These are phyloP conservation scores for Agrostemma githago DNA, from an alignment of 148 eudicot genomes.

Conservation along the genomic window DNA sequence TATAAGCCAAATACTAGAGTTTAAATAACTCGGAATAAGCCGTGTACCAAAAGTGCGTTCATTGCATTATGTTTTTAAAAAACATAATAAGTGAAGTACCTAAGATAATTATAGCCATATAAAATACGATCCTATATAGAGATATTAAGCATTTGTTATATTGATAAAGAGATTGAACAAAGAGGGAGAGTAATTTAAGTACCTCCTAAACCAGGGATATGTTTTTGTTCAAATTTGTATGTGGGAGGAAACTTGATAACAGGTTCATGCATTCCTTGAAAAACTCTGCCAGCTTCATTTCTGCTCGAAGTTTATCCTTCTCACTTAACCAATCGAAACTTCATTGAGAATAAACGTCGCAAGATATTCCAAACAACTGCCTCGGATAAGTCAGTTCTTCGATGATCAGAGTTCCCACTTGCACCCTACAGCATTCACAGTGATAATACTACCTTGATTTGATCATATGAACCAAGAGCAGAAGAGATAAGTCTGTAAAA, in stretches of 20 bases:
- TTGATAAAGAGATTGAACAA: neutral
- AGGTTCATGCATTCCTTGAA: constrained; percentile 98
- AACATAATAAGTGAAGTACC: too few species aligned
- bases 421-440: constrained; percentile 26
- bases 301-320: constrained; percentile 93
- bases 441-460: neutral
- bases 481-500: neutral
- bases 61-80: too few species aligned
- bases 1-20: too few species aligned
- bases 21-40: too few species aligned
- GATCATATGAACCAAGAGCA: neutral
- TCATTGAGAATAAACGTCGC: constrained; percentile 97
- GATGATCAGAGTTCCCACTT: constrained; percentile 52
- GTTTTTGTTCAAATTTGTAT: constrained; percentile 88
- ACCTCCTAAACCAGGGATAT: constrained; percentile 94
- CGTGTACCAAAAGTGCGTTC: too few species aligned
- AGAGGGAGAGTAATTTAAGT: neutral
- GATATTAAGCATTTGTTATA: too few species aligned
- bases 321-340: constrained; percentile 97
- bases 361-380: constrained; percentile 97
- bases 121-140: too few species aligned
- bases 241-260: constrained; percentile 89
- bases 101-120: too few species aligned
- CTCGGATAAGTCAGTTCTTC: constrained; percentile 82
- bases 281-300: constrained; percentile 96